These are phyloP conservation scores for Uronychia setigera DNA, from an alignment of 73 alveolate species.

Conservation along the genomic window DNA sequence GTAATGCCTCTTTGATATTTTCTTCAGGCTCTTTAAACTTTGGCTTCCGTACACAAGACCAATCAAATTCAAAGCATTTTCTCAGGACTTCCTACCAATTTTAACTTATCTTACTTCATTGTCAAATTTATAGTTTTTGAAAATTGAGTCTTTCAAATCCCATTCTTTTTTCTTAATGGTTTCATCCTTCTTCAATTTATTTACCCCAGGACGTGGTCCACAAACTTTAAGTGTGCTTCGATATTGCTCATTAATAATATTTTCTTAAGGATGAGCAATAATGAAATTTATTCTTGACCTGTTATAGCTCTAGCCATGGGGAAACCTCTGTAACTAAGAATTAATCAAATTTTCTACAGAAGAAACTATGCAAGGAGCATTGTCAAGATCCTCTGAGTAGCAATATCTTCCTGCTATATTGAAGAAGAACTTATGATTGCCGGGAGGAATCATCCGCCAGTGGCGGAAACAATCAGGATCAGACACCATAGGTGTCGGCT, in stretches of 20 bases:
- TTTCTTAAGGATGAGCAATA: neutral
- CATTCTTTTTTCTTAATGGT: neutral
- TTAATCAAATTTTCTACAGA: neutral
- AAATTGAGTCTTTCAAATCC: conserved; percentile 26
- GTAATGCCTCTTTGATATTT: conserved; percentile 27
- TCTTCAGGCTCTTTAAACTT: conserved; percentile 38
- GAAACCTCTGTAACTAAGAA: neutral
- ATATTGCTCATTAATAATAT: neutral
- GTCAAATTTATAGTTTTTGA: conserved; percentile 36
- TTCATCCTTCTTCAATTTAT: neutral
- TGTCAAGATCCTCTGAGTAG: conserved; percentile 9
- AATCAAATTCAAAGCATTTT: conserved; percentile 57
- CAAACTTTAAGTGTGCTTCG: neutral
- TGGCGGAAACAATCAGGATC: conserved; percentile 5
- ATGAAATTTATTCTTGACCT: neutral
- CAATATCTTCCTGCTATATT: conserved; percentile 6
- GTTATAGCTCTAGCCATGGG: neutral
- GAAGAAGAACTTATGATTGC: neutral
- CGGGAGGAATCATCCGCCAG: conserved; percentile 20
- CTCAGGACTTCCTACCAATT: neutral
- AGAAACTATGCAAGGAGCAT: conserved; percentile 1
- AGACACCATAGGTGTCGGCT: conserved; percentile 1
- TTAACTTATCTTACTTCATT: conserved; percentile 22
- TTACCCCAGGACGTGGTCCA: neutral
- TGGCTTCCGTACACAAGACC: conserved; percentile 28